phyloP scores from a whole-genome alignment of 805 yeast genomes.

The Schwanniomyces sp. region DNA sequence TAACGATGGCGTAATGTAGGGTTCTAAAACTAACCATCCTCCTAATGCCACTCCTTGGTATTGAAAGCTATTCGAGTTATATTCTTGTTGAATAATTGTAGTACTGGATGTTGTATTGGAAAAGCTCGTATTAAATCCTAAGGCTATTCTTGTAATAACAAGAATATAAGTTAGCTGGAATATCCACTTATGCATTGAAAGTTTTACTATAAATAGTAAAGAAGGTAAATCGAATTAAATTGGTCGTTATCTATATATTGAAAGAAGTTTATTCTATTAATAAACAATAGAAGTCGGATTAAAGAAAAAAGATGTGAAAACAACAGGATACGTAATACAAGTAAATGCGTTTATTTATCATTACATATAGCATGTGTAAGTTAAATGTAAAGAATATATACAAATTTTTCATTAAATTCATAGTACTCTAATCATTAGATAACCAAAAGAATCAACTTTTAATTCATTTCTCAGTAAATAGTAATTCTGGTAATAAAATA shows the following conservation, averaged over 20 bases:
- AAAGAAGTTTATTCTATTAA: neutral
- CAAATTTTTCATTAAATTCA: neutral
- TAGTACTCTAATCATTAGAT: neutral
- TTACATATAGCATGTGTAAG: neutral
- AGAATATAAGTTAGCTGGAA: neutral
- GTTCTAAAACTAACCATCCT: constrained; percentile 72
- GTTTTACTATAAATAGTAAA: neutral
- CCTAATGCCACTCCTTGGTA: constrained; percentile 40
- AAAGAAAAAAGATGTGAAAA: neutral
- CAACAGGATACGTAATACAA: neutral
- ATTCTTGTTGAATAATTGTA: constrained; percentile 8
- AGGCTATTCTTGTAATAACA: neutral
- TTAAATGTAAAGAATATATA: neutral
- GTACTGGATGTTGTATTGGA: neutral
- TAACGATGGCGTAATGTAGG: constrained; percentile 67
- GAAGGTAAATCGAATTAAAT: neutral
- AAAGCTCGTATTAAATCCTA: neutral
- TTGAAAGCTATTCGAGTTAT: constrained; percentile 12
- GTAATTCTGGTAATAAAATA: neutral
- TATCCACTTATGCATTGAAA: neutral
- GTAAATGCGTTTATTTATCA: neutral
- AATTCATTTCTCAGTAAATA: neutral
- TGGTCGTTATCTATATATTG: neutral
- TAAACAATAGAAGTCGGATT: neutral
- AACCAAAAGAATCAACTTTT: neutral